phyloP scores from a whole-genome alignment of 164 flowering plant genomes.

The Magnolia officinalis region DNA sequence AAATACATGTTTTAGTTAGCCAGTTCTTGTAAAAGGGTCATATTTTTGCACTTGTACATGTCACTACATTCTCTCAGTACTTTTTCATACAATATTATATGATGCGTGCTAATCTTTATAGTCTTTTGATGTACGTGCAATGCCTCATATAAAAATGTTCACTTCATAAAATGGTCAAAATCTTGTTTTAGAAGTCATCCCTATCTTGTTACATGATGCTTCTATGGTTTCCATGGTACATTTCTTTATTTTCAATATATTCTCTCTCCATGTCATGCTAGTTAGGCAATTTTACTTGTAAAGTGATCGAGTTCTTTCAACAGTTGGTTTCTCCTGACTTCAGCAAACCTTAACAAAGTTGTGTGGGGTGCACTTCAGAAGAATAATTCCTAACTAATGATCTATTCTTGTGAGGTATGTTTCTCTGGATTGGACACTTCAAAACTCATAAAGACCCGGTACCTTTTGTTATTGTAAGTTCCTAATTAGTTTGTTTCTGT shows the following conservation, averaged over 20 bases:
- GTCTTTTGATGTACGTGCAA: constrained; percentile 50
- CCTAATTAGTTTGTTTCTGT: too few relatives aligned
- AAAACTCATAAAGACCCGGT: not conserved
- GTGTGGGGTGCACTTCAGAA: constrained; percentile 99
- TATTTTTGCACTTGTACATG: not conserved
- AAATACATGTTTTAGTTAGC: too few relatives aligned
- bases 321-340: constrained; percentile 96
- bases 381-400: constrained; percentile 91
- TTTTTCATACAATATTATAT: not conserved
- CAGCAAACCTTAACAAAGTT: constrained; percentile 97
- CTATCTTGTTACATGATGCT: not conserved
- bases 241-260: not conserved
- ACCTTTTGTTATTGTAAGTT: too few relatives aligned
- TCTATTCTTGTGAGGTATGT: constrained; percentile 92
- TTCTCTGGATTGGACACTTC: not conserved
- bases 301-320: constrained; percentile 11
- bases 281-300: constrained; percentile 4
- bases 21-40: not conserved
- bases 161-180: constrained; percentile 82
- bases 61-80: not conserved
- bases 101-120: not conserved
- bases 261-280: not conserved
- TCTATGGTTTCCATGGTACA: not conserved
- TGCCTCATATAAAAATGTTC: constrained; percentile 98
- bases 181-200: constrained; percentile 65